A percentile compares a stretch with the other conserved stretches of the same genome.
phyloP scores from a whole-genome alignment of 306 rosid species.

The Pyrus communis region DNA sequence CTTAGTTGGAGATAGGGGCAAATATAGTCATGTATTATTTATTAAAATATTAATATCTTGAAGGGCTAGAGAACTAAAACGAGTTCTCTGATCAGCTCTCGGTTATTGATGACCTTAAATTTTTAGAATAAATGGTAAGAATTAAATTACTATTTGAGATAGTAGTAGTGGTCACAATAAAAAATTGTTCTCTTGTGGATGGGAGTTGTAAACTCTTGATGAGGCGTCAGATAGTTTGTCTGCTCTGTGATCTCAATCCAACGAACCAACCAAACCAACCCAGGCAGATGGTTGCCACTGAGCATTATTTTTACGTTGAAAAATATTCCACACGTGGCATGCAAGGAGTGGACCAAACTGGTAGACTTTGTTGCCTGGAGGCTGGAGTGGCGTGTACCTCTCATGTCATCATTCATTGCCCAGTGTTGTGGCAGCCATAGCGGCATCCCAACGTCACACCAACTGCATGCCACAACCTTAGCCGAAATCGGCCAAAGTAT shows the following conservation, averaged over 20 bases:
- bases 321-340: constrained; percentile 1
- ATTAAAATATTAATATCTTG: too few species aligned
- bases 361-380: neutral
- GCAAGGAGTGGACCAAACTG: neutral
- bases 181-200: too few species aligned
- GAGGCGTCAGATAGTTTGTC: neutral
- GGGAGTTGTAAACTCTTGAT: too few species aligned
- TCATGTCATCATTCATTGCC: neutral
- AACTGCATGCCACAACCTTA: neutral
- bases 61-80: too few species aligned
- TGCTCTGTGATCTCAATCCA: neutral
- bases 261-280: neutral
- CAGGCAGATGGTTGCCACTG: neutral
- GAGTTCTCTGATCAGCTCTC: too few species aligned
- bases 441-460: neutral
- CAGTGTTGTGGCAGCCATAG: neutral
- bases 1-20: too few species aligned
- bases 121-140: too few species aligned
- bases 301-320: neutral
- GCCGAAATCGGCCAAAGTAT: neutral
- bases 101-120: too few species aligned
- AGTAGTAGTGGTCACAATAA: too few species aligned
- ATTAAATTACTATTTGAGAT: too few species aligned
- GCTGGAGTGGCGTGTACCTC: neutral
- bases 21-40: too few species aligned